Evolutionary conservation across 768 basidiomycete genomes (phyloP), one percentile per base, ranked within the genome.

Genomic region (Russula earlei): DNA sequence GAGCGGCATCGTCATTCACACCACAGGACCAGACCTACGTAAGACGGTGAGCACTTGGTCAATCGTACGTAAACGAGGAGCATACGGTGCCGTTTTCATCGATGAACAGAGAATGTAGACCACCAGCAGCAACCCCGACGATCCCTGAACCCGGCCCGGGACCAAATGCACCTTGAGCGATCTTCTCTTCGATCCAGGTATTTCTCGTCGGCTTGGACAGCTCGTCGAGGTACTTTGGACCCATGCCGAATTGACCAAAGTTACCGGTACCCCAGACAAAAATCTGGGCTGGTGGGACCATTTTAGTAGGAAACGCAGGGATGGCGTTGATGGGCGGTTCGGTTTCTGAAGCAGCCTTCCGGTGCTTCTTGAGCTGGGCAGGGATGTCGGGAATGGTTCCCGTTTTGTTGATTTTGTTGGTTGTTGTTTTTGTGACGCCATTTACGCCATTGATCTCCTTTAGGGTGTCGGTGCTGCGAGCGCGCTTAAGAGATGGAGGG

Each of bases 191-290:
- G 22, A 89, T 77, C 84, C 86, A 90, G 0, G 69, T 59, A 67
- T 90, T 92, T 54, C 83, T 78, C 64, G 79, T 84, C 9, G 93
- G 93, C 61, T 84, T 85, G 51, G 77, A 71, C 54, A 86, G 77
- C 69, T 95, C 91, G 55, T 75, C 82, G 31, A 91, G 72, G 47
- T 72, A 66, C 60, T 84, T 81, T 4, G 82, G 81, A 36, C 95
- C 95, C 74, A 95, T 80, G 31, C 94, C 96, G 65, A 96, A 87
- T 69, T 98, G 94, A 29, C 93, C 94, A 72, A 92, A 91, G 69
- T 95, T 93, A 25, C 92, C 93, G 11, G 85, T 83, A 7, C 95
- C 95, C 81, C 89, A 97, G 8, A 80, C 84, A 61, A 93, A 95
- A 17, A 93, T 75, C 40, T 84, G 77, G 14, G 81, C 77, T 33